These are phyloP conservation scores for Exophiala bonariae DNA, from an alignment of 2,329 filamentous ascomycete species.

Conservation along the genomic window DNA sequence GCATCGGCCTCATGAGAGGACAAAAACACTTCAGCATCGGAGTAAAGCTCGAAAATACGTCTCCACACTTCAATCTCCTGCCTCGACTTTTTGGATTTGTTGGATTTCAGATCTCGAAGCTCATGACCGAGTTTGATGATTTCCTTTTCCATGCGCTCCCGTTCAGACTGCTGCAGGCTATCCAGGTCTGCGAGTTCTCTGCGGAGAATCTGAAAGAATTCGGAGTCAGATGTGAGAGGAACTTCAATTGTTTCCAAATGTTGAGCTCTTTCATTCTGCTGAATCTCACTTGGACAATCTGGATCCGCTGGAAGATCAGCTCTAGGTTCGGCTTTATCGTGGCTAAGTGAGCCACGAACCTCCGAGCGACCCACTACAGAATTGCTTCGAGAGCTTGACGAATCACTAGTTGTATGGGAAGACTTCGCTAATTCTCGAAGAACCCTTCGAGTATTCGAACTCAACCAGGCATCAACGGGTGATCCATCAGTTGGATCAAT, in stretches of 20 bases:
- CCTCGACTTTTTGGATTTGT: constrained; percentile 61
- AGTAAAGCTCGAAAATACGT: constrained; percentile 76
- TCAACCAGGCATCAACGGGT: constrained; percentile 67
- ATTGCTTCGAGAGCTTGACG: not conserved
- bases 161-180: constrained; percentile 65
- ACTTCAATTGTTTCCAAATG: constrained; percentile 62
- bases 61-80: constrained; percentile 74
- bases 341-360: not conserved
- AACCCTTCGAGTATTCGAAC: constrained; percentile 63
- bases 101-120: constrained; percentile 61
- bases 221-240: constrained; percentile 71
- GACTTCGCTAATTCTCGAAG: constrained; percentile 60
- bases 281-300: not conserved
- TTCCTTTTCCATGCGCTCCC: constrained; percentile 61
- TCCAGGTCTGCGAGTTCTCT: constrained; percentile 70
- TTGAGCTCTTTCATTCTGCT: constrained; percentile 7
- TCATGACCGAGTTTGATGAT: constrained; percentile 65
- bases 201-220: constrained; percentile 78
- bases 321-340: too few relatives aligned
- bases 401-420: constrained; percentile 3
- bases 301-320: not conserved
- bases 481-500: constrained; percentile 67
- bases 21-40: constrained; percentile 80
- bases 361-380: constrained; percentile 1
- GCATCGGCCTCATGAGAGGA: constrained; percentile 72